These are phyloP conservation scores for Fragaria ananassa DNA, from an alignment of 306 rosid genomes.

Conservation along the genomic window DNA sequence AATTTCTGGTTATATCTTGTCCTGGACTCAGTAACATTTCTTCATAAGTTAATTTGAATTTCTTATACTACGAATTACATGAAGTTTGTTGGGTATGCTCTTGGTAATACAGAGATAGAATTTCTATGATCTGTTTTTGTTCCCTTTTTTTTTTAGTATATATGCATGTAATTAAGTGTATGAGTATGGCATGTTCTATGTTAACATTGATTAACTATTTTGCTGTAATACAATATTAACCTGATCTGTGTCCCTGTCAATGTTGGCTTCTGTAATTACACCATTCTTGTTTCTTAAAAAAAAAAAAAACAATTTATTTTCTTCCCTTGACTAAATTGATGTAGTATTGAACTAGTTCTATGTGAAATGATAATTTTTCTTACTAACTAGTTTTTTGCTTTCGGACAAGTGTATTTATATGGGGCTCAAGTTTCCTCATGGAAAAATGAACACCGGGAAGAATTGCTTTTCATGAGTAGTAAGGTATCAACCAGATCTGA, in stretches of 20 bases:
- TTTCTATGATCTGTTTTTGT: too few species aligned
- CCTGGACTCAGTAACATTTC: not conserved
- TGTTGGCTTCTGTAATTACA: not conserved
- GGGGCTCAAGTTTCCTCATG: constrained; percentile 80
- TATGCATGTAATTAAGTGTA: not conserved
- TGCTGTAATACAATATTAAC: too few species aligned
- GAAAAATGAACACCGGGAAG: constrained; percentile 71
- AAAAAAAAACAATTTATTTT: not conserved
- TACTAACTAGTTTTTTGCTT: not conserved
- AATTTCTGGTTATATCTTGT: not conserved
- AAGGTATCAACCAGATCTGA: constrained; percentile 39
- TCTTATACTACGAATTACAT: not conserved
- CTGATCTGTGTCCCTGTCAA: not conserved
- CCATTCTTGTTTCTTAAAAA: not conserved
- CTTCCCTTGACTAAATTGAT: not conserved
- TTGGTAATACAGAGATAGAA: not conserved
- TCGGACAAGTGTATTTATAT: constrained; percentile 53
- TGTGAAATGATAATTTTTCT: not conserved
- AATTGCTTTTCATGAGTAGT: constrained; percentile 65
- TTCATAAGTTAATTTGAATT: not conserved
- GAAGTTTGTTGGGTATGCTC: not conserved
- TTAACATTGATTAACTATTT: not conserved
- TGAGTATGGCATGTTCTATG: not conserved
- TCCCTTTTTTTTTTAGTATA: not conserved
- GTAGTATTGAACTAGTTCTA: not conserved